Percentiles rank a stretch among this genome's conserved stretches.
phyloP scores from a whole-genome alignment of 2,329 filamentous ascomycete genomes.

The Trichoderma koningiopsis region DNA sequence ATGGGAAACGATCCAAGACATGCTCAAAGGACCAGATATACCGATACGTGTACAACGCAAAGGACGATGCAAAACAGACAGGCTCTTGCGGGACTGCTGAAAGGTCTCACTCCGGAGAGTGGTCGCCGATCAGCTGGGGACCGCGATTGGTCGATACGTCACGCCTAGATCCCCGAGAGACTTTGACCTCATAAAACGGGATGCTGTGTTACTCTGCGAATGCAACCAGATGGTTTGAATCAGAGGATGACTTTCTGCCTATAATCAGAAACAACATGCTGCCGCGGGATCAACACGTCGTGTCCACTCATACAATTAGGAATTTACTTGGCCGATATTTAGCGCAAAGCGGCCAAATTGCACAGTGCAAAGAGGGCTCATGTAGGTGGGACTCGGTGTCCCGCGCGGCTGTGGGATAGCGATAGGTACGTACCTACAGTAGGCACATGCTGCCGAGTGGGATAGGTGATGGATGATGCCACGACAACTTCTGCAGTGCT shows the following conservation, averaged over 20 bases:
- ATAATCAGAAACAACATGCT: not conserved
- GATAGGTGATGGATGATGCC: constrained; percentile 6
- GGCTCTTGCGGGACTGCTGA: not conserved
- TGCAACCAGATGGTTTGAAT: not conserved
- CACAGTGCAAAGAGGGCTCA: not conserved
- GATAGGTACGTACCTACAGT: too few relatives aligned
- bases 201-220: constrained; percentile 7
- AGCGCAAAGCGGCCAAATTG: not conserved
- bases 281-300: not conserved
- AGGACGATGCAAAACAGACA: constrained; percentile 1
- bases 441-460: not conserved
- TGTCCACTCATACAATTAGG: not conserved
- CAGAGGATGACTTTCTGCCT: not conserved
- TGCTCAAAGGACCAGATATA: not conserved
- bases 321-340: not conserved
- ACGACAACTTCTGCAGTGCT: not conserved
- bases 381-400: not conserved
- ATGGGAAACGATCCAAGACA: not conserved
- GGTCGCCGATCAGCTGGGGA: constrained; percentile 17
- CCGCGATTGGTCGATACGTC: constrained; percentile 13
- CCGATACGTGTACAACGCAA: not conserved
- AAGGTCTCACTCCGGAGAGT: constrained; percentile 1
- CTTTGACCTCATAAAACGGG: not conserved
- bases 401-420: not conserved
- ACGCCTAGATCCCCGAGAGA: constrained; percentile 3